Percentiles rank a stretch among this genome's conserved stretches.
These are phyloP conservation scores for Neurospora sp. DNA, from an alignment of 495 filamentous ascomycete species.

Conservation along the genomic window DNA sequence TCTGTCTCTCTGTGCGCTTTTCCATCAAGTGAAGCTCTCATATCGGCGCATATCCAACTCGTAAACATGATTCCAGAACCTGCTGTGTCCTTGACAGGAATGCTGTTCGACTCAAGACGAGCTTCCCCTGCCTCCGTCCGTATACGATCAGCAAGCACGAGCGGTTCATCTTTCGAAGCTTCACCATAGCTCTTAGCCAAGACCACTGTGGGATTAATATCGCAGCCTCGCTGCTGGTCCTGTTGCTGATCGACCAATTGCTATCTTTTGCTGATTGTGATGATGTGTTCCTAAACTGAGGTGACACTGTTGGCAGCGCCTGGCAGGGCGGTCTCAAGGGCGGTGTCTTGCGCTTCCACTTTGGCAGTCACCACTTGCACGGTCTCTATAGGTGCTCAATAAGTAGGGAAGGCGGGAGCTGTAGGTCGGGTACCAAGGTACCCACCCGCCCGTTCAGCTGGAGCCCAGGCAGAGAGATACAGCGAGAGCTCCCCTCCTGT, in stretches of 20 bases:
- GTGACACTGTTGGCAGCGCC: background rate
- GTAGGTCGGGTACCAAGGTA: background rate
- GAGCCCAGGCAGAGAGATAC: background rate
- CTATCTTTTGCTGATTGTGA: background rate
- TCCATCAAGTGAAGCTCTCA: background rate
- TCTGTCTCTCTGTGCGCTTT: background rate
- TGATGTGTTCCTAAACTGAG: background rate
- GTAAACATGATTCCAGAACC: background rate
- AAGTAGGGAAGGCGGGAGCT: background rate
- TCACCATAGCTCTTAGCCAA: background rate
- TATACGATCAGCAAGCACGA: background rate
- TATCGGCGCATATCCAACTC: background rate
- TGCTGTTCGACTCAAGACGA: background rate
- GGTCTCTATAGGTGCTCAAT: background rate
- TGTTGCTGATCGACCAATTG: background rate
- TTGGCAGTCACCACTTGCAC: background rate
- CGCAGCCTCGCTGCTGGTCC: background rate
- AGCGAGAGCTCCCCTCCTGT: background rate
- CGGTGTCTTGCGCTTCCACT: background rate
- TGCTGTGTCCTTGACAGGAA: background rate
- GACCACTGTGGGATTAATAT: background rate
- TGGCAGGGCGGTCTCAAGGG: background rate
- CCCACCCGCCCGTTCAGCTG: background rate
- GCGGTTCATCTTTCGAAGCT: background rate
- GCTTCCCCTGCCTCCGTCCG: background rate